These are phyloP conservation scores for Podospora comata DNA, from an alignment of 495 filamentous ascomycete species.

Conservation along the genomic window DNA sequence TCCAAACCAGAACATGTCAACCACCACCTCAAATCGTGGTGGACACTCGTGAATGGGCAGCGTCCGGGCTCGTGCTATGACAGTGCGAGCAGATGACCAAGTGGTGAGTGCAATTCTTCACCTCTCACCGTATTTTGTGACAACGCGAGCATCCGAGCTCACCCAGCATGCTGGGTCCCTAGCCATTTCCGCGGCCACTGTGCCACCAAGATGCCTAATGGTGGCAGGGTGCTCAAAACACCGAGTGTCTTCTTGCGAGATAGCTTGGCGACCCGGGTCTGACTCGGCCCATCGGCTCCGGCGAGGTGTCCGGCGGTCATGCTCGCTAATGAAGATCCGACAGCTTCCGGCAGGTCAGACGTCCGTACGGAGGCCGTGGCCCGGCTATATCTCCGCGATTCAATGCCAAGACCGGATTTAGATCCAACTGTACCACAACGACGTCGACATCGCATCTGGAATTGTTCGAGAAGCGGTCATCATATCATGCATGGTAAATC, in stretches of 20 bases:
- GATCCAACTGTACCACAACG: neutral
- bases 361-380: neutral
- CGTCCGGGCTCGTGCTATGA: neutral
- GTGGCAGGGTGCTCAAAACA: neutral
- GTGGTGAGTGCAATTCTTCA: neutral
- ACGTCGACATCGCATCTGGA: neutral
- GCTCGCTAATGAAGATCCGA: neutral
- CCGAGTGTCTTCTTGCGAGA: neutral
- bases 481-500: neutral
- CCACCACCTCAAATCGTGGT: neutral
- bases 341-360: neutral
- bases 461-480: neutral
- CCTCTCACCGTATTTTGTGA: neutral
- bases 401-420: neutral
- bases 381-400: neutral
- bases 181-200: neutral
- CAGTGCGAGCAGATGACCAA: neutral
- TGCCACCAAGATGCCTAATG: neutral
- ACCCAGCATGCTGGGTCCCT: neutral
- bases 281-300: conserved; percentile 2
- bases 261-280: neutral
- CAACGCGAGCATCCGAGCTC: neutral
- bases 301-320: neutral
- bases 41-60: neutral
- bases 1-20: neutral